phyloP scores from a whole-genome alignment of 345 rosid genomes.

The Triadica sebifera region DNA sequence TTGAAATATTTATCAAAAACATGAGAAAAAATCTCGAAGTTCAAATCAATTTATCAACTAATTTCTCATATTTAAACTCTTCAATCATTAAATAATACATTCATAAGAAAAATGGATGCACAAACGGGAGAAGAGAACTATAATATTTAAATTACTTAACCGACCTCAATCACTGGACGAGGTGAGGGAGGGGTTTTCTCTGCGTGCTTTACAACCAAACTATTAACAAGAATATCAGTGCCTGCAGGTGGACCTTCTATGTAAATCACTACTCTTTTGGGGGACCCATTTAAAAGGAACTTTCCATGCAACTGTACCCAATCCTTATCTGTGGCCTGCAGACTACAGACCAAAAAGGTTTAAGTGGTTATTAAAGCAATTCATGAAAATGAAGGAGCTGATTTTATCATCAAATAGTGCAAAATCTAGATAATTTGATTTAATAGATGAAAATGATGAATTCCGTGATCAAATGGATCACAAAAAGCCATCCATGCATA shows the following conservation, averaged over 20 bases:
- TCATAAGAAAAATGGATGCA: background rate
- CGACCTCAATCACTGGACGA: constrained; percentile 71
- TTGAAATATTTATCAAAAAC: constrained; percentile 3
- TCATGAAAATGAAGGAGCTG: background rate
- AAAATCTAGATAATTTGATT: background rate
- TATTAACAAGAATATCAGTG: constrained; percentile 74
- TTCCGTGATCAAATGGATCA: no score
- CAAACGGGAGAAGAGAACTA: background rate
- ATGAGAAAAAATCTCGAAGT: background rate
- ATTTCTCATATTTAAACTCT: background rate
- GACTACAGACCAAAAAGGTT: constrained; percentile 40
- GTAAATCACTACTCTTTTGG: constrained; percentile 69
- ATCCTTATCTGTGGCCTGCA: constrained; percentile 71
- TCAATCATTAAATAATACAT: no score
- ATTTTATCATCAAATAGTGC: background rate
- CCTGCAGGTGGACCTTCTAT: constrained; percentile 95
- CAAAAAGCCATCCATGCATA: background rate
- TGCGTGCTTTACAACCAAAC: constrained; percentile 68
- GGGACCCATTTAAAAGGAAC: constrained; percentile 81
- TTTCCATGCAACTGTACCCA: constrained; percentile 80
- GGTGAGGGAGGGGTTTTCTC: constrained; percentile 57
- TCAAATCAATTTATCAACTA: background rate
- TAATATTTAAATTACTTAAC: constrained; percentile 8
- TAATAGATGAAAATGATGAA: background rate
- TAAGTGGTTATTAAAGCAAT: no score